Evolutionary conservation across 2,329 filamentous ascomycete species (phyloP).

Genomic region (Alternaria sp.): DNA sequence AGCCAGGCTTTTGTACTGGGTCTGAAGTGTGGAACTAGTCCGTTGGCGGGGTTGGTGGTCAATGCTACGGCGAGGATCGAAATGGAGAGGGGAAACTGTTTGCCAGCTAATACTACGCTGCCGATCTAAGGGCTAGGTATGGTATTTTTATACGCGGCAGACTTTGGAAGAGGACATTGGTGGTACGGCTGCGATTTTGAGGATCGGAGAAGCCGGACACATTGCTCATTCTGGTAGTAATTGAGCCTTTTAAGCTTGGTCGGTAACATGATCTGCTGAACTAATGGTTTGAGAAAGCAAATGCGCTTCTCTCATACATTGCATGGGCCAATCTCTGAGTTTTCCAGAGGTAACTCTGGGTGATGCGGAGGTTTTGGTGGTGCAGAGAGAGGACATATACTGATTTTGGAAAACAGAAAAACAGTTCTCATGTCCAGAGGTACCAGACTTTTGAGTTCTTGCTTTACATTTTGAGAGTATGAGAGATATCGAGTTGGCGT

Average conservation of each 20-base stretch:
- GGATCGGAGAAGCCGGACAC: no score
- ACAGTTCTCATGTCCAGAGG: neutral
- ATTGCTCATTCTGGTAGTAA: no score
- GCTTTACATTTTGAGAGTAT: no score
- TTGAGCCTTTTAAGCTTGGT: no score
- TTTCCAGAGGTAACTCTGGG: no score
- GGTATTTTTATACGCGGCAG: neutral
- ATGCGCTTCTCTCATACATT: no score
- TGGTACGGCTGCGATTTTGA: accelerated
- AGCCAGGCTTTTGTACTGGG: constrained; percentile 32
- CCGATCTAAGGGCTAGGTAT: constrained; percentile 6
- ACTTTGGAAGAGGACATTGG: neutral
- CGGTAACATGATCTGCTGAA: no score
- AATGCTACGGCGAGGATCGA: constrained; percentile 35
- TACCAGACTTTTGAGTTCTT: neutral
- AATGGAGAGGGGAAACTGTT: constrained; percentile 21
- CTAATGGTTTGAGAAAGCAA: no score
- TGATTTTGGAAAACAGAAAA: neutral
- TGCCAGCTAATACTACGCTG: constrained; percentile 28
- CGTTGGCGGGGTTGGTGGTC: constrained; percentile 25
- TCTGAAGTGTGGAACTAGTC: constrained; percentile 32
- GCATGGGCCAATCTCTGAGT: no score
- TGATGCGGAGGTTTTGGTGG: no score
- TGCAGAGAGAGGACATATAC: neutral
- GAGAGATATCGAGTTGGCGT: no score